Evolutionary conservation across 352 stramenopile genomes (phyloP).

Genomic region (Aphanomyces stellatus): DNA sequence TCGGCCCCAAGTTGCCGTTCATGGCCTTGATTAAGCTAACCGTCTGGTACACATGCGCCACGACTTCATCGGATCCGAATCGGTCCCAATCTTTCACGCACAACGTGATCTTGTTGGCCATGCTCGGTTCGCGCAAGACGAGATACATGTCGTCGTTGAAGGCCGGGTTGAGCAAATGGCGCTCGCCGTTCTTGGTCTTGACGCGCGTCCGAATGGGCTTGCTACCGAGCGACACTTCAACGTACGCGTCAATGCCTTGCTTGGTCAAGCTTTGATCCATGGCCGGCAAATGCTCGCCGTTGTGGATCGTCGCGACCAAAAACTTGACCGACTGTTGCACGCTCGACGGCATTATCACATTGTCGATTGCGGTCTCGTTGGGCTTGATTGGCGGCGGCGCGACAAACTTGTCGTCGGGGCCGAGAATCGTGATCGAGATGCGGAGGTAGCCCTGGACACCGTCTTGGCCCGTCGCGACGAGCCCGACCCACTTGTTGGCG

Average conservation of each 20-base stretch:
- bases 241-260: constrained; percentile 61
- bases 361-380: constrained; percentile 35
- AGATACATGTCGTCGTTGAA: constrained; percentile 79
- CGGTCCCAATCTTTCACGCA: constrained; percentile 72
- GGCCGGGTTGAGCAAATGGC: constrained; percentile 50
- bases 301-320: constrained; percentile 51
- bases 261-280: constrained; percentile 61
- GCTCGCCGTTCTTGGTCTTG: constrained; percentile 62
- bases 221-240: constrained; percentile 42
- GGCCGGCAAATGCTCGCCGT: constrained; percentile 56
- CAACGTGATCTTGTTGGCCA: constrained; percentile 68
- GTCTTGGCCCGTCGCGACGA: constrained; percentile 47
- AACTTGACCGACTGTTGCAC: constrained; percentile 71
- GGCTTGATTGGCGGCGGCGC: constrained; percentile 51
- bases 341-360: constrained; percentile 69
- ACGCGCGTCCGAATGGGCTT: constrained; percentile 59
- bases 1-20: constrained; percentile 40
- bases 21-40: constrained; percentile 63
- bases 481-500: constrained; percentile 83
- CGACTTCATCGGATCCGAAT: constrained; percentile 61
- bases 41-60: constrained; percentile 61
- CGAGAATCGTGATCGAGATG: constrained; percentile 80
- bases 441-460: constrained; percentile 88
- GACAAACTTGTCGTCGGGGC: constrained; percentile 75
- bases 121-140: constrained; percentile 65